Evolutionary conservation across 306 rosid genomes (phyloP).

Genomic region (Vigna hirtella): DNA sequence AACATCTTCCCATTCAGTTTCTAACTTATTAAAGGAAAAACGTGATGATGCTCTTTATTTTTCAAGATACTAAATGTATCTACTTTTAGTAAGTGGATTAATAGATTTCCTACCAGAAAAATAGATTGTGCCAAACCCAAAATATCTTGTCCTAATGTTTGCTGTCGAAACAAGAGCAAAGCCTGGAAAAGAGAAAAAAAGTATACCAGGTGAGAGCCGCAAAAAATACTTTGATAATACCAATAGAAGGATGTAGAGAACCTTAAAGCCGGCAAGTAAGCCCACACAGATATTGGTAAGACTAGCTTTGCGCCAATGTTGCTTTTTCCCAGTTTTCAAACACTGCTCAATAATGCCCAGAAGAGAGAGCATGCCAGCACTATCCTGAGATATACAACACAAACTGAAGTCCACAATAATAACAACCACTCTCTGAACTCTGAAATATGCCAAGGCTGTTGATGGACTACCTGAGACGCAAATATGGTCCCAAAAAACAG

Average conservation of each 20-base stretch:
- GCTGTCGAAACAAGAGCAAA: conserved; percentile 73
- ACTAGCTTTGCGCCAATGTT: conserved; percentile 84
- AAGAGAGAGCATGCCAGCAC: conserved; percentile 85
- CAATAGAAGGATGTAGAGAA: conserved; percentile 48
- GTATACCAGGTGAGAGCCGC: conserved; percentile 40
- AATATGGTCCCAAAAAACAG: conserved; percentile 84
- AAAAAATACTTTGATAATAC: conserved; percentile 20
- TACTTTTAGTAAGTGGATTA: not conserved
- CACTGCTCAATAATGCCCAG: conserved; percentile 88
- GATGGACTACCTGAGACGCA: conserved; percentile 86
- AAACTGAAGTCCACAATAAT: conserved; percentile 46
- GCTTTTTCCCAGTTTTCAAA: conserved; percentile 93
- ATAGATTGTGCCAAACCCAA: conserved; percentile 83
- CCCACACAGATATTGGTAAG: conserved; percentile 93
- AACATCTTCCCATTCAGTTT: not conserved
- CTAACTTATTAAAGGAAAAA: not conserved
- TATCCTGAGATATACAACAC: conserved; percentile 66
- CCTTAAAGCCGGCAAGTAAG: conserved; percentile 94
- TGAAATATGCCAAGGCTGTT: conserved; percentile 33
- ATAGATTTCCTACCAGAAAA: conserved; percentile 68
- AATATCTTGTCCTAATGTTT: conserved; percentile 73
- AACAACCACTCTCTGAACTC: conserved; percentile 33
- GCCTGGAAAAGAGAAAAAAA: conserved; percentile 59
- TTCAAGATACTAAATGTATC: conserved; percentile 8
- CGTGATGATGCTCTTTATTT: not conserved